These are phyloP conservation scores for Rhododendron molle DNA, from an alignment of 148 eudicot species.

Conservation along the genomic window DNA sequence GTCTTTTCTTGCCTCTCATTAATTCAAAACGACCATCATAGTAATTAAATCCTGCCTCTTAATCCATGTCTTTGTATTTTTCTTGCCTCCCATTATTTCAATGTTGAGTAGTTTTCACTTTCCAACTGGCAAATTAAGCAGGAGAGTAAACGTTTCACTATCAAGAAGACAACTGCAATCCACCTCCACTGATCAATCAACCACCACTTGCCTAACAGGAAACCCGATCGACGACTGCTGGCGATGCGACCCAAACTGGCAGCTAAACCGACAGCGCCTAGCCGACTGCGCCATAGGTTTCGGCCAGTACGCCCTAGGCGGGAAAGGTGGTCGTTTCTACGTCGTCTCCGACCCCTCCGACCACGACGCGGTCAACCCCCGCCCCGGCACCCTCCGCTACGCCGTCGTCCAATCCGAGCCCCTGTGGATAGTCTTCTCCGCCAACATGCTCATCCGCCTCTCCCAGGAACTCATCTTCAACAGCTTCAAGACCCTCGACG, in stretches of 20 bases:
- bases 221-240: constrained; percentile 88
- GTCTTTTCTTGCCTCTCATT: too few relatives aligned
- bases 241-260: constrained; percentile 77
- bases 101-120: not conserved
- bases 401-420: constrained; percentile 30
- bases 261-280: constrained; percentile 57
- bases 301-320: constrained; percentile 77
- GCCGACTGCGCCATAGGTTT: constrained; percentile 81
- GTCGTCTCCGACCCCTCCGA: constrained; percentile 73
- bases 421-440: constrained; percentile 27
- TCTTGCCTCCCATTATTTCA: not conserved
- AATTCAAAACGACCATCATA: too few relatives aligned
- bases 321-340: constrained; percentile 67
- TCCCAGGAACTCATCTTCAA: constrained; percentile 28
- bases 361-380: constrained; percentile 39
- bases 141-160: constrained; percentile 57
- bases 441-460: constrained; percentile 22
- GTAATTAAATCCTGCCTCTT: not conserved
- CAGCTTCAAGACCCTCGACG: constrained; percentile 10
- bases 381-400: constrained; percentile 26
- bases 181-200: constrained; percentile 19
- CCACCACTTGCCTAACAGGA: constrained; percentile 43
- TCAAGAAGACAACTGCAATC: constrained; percentile 50
- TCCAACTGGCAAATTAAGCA: constrained; percentile 15
- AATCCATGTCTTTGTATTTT: not conserved